These are phyloP conservation scores for Cryptococcus deneoformans DNA, from an alignment of 1,284 basidiomycete genomes.

Conservation along the genomic window DNA sequence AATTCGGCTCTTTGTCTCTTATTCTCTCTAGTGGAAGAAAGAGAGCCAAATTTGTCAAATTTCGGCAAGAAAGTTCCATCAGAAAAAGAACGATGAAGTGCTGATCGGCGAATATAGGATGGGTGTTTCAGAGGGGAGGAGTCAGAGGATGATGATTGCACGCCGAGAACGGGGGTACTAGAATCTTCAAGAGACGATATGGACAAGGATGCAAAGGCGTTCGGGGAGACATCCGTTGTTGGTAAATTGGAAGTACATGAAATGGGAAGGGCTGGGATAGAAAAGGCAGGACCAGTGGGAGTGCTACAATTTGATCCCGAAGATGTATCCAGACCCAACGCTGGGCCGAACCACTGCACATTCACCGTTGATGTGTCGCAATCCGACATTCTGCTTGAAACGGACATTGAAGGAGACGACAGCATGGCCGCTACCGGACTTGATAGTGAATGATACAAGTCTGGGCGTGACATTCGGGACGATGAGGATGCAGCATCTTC, in stretches of 20 bases:
- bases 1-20: not conserved
- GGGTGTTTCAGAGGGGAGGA: not conserved
- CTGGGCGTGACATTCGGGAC: no score
- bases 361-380: no score
- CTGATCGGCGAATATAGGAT: not conserved
- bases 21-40: not conserved
- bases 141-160: not conserved
- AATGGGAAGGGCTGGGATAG: constrained; percentile 1
- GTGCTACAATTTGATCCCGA: no score
- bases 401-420: no score
- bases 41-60: not conserved
- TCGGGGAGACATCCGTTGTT: not conserved
- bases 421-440: no score
- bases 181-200: not conserved
- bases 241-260: no score
- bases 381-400: no score
- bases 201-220: constrained; percentile 16
- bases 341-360: no score
- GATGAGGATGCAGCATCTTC: no score
- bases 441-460: no score
- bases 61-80: not conserved
- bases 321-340: no score
- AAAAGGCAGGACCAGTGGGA: not conserved
- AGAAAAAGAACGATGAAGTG: not conserved
- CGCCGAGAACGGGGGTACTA: not conserved